phyloP scores from a whole-genome alignment of 2,329 filamentous ascomycete genomes.

The Pseudodiploospora longispora region DNA sequence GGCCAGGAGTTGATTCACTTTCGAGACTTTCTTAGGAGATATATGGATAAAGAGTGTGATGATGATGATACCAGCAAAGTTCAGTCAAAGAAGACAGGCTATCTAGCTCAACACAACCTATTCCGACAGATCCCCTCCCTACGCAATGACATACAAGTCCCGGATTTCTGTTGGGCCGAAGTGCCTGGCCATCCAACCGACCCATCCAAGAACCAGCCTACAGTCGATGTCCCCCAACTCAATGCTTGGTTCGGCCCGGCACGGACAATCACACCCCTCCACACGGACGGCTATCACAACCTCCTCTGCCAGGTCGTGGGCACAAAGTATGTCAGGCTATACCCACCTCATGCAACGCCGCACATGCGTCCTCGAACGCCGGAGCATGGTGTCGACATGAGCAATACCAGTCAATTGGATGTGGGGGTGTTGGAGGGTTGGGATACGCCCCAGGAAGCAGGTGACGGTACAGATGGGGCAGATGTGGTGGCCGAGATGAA shows the following conservation, averaged over 20 bases:
- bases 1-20: conserved; percentile 75
- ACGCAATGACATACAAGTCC: conserved; percentile 65
- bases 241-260: conserved; percentile 92
- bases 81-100: conserved; percentile 44
- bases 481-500: conserved; percentile 32
- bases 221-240: conserved; percentile 54
- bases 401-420: conserved; percentile 78
- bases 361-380: conserved; percentile 53
- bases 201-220: conserved; percentile 26
- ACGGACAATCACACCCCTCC: conserved; percentile 82
- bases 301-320: conserved; percentile 85
- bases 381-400: conserved; percentile 77
- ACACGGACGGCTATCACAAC: conserved; percentile 93
- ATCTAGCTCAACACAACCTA: conserved; percentile 87
- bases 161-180: conserved; percentile 74
- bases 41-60: conserved; percentile 37
- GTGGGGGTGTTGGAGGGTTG: conserved; percentile 60
- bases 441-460: conserved; percentile 32
- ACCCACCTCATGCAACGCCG: conserved; percentile 56
- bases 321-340: conserved; percentile 84
- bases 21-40: conserved; percentile 55
- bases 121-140: conserved; percentile 74
- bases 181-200: conserved; percentile 49
- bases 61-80: not conserved
- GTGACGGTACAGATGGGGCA: conserved; percentile 12